A percentile compares a stretch with the other conserved stretches of the same genome.
Evolutionary conservation across 768 basidiomycete species (phyloP).

Genomic region (Psilocybe sp.): DNA sequence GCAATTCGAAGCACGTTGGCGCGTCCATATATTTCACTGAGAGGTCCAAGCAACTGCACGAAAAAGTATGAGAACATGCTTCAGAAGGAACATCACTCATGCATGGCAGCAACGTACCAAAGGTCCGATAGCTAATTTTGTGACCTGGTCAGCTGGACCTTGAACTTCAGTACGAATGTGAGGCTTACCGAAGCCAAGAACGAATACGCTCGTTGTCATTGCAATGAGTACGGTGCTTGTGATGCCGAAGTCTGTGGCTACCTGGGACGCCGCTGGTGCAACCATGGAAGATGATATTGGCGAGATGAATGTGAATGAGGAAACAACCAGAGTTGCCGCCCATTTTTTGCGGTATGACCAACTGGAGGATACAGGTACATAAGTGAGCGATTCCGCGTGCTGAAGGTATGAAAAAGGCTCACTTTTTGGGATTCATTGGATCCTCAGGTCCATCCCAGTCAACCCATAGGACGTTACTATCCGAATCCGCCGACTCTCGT

Average conservation of each 20-base stretch:
- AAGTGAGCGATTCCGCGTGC: neutral
- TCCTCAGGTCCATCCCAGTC: conserved; percentile 67
- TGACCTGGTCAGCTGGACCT: neutral
- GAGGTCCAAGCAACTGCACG: conserved; percentile 47
- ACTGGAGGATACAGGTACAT: conserved; percentile 30
- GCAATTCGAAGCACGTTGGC: conserved; percentile 56
- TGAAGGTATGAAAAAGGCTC: conserved; percentile 5
- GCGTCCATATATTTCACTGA: conserved; percentile 73
- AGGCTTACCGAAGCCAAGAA: conserved; percentile 52
- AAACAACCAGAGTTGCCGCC: conserved; percentile 62
- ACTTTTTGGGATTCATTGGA: conserved; percentile 60
- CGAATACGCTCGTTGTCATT: conserved; percentile 55
- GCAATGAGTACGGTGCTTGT: conserved; percentile 45
- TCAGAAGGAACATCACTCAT: too few species aligned
- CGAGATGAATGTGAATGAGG: conserved; percentile 64
- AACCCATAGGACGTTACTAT: conserved; percentile 34
- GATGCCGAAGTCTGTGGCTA: conserved; percentile 55
- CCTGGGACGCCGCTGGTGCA: conserved; percentile 54
- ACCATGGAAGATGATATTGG: conserved; percentile 75
- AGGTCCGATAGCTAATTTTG: conserved; percentile 45
- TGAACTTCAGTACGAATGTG: neutral
- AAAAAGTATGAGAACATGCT: neutral
- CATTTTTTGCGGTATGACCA: conserved; percentile 62
- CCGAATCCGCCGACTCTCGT: too few species aligned
- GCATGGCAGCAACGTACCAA: conserved; percentile 27